Evolutionary conservation across 371 early-diverging fungal genomes (phyloP).

Genomic region (Mortierella sp.): DNA sequence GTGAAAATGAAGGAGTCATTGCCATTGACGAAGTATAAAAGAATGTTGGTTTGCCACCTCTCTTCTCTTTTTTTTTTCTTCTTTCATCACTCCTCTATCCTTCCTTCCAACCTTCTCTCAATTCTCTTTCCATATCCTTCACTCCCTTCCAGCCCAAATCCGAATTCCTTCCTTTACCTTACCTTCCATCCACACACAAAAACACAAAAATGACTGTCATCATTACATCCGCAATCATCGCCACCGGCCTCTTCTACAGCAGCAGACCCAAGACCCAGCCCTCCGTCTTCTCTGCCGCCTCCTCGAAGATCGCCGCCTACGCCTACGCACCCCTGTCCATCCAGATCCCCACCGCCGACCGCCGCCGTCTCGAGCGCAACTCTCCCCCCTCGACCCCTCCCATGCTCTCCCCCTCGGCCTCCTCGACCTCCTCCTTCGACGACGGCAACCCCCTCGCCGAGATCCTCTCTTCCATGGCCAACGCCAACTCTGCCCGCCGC

Average conservation of each 20-base stretch:
- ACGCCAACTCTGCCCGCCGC: constrained; percentile 17
- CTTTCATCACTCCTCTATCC: background rate
- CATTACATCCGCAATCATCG: constrained; percentile 18
- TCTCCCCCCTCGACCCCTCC: constrained; percentile 61
- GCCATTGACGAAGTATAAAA: background rate
- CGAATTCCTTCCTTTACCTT: background rate
- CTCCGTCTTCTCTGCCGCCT: background rate
- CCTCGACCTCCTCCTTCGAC: constrained; percentile 52
- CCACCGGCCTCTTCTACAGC: constrained; percentile 22
- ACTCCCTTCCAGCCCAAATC: background rate
- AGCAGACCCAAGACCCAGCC: constrained; percentile 28
- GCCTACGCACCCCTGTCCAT: constrained; percentile 20
- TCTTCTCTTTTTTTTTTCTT: background rate
- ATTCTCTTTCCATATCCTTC: background rate
- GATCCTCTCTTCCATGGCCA: background rate
- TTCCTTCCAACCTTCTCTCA: background rate
- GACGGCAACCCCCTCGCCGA: background rate
- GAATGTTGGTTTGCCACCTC: background rate
- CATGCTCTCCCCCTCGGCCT: constrained; percentile 61
- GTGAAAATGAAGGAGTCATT: background rate
- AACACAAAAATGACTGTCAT: constrained; percentile 7
- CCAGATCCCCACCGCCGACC: constrained; percentile 31
- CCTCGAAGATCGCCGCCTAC: background rate
- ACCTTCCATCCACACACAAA: background rate
- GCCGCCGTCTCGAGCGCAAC: constrained; percentile 15